Conservation (phyloP, 176 grass and related monocot species). For the Chloris gayana region DNA sequence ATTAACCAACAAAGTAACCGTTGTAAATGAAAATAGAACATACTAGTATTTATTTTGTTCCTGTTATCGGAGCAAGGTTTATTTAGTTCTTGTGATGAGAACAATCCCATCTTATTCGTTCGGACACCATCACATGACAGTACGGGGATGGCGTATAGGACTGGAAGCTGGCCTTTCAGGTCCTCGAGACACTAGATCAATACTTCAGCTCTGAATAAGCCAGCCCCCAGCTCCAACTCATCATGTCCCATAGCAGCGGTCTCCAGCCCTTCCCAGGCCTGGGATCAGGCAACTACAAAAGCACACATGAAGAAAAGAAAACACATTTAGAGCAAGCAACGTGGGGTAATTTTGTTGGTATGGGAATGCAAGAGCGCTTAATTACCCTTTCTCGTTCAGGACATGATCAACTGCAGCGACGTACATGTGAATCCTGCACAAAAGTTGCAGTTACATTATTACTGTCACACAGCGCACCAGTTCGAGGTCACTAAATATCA, state of each 20-base stretch:
- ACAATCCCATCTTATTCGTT: background rate
- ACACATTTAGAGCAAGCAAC: background rate
- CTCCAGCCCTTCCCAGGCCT: slow-evolving; percentile 6
- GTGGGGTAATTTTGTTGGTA: background rate
- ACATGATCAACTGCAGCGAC: background rate
- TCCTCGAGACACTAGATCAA: background rate
- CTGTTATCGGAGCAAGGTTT: background rate
- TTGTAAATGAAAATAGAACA: too few species aligned
- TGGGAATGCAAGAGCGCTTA: background rate
- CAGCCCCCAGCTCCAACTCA: background rate
- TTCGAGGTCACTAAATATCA: background rate
- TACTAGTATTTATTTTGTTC: too few species aligned
- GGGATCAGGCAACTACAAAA: background rate
- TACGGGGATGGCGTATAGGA: background rate
- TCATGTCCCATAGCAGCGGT: background rate
- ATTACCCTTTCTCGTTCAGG: slow-evolving; percentile 3
- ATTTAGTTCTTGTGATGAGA: background rate
- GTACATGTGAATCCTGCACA: background rate
- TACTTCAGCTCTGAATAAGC: background rate
- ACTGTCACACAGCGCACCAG: background rate
- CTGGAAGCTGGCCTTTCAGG: background rate
- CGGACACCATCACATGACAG: background rate
- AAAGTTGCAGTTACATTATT: background rate
- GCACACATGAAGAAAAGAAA: background rate
- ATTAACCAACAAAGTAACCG: too few species aligned